Percentiles rank a stretch among this genome's conserved stretches.
Conservation (phyloP, 345 rosid species). For the Aquilaria malaccensis region DNA sequence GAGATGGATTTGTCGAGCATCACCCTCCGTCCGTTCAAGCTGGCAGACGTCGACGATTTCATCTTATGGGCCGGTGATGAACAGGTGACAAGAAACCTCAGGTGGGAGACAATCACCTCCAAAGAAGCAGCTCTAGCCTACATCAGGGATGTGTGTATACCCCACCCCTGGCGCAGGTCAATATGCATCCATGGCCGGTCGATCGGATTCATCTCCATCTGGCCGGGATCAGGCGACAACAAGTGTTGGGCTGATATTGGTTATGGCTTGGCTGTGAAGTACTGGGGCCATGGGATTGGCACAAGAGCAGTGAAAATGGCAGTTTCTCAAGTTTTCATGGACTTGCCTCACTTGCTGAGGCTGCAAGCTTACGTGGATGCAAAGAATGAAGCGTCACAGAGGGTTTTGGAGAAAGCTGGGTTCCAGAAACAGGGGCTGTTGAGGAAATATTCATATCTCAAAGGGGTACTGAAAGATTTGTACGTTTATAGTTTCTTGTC, state of each 20-base stretch:
- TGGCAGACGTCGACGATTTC: slow-evolving; percentile 33
- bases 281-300: slow-evolving; percentile 44
- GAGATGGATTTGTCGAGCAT: slow-evolving; percentile 21
- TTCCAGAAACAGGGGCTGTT: slow-evolving; percentile 34
- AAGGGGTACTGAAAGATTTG: slow-evolving; percentile 27
- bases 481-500: slow-evolving; percentile 27
- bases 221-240: slow-evolving; percentile 25
- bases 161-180: slow-evolving; percentile 45
- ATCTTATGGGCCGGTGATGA: slow-evolving; percentile 32
- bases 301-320: slow-evolving; percentile 31
- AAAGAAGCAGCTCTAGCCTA: slow-evolving; percentile 31
- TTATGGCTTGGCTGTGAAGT: slow-evolving; percentile 28
- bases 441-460: slow-evolving; percentile 29
- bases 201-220: slow-evolving; percentile 32
- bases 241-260: slow-evolving; percentile 30
- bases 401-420: slow-evolving; percentile 38
- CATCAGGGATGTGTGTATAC: slow-evolving; percentile 32
- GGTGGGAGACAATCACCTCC: slow-evolving; percentile 28
- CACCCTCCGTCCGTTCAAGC: slow-evolving; percentile 30
- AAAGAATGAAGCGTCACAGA: slow-evolving; percentile 32
- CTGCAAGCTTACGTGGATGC: slow-evolving; percentile 33
- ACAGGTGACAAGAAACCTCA: slow-evolving; percentile 21
- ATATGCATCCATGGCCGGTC: slow-evolving; percentile 38
- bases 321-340: slow-evolving; percentile 21
- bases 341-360: slow-evolving; percentile 28